These are phyloP conservation scores for Gomphus bonarii DNA, from an alignment of 1,284 basidiomycete species.

Conservation along the genomic window DNA sequence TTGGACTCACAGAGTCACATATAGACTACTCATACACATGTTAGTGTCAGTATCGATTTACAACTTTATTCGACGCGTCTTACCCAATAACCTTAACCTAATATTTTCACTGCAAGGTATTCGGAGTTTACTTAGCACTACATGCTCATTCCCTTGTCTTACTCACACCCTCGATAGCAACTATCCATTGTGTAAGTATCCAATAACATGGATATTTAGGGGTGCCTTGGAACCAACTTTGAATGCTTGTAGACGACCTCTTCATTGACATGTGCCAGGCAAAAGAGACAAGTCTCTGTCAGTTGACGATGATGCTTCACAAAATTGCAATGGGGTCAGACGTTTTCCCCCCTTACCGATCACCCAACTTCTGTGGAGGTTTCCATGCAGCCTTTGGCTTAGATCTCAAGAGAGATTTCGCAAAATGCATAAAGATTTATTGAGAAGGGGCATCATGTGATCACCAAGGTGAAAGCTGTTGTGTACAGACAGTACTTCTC, in stretches of 20 bases:
- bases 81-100: constrained; percentile 30
- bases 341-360: too few relatives aligned
- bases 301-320: too few relatives aligned
- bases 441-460: too few relatives aligned
- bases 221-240: constrained; percentile 10
- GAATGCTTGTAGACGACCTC: constrained; percentile 42
- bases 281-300: too few relatives aligned
- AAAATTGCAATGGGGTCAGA: too few relatives aligned
- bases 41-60: not conserved
- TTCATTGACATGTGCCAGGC: constrained; percentile 30
- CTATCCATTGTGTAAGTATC: constrained; percentile 13
- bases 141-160: constrained; percentile 33
- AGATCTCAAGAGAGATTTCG: too few relatives aligned
- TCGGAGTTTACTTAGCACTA: constrained; percentile 26
- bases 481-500: too few relatives aligned
- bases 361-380: too few relatives aligned
- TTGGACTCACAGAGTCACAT: constrained; percentile 9
- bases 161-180: constrained; percentile 32
- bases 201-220: not conserved
- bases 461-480: too few relatives aligned
- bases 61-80: not conserved
- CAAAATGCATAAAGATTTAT: too few relatives aligned
- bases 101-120: not conserved
- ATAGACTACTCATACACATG: not conserved
- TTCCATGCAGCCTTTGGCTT: too few relatives aligned